These are phyloP conservation scores for Ilyonectria robusta DNA, from an alignment of 2,329 filamentous ascomycete species.

Conservation along the genomic window DNA sequence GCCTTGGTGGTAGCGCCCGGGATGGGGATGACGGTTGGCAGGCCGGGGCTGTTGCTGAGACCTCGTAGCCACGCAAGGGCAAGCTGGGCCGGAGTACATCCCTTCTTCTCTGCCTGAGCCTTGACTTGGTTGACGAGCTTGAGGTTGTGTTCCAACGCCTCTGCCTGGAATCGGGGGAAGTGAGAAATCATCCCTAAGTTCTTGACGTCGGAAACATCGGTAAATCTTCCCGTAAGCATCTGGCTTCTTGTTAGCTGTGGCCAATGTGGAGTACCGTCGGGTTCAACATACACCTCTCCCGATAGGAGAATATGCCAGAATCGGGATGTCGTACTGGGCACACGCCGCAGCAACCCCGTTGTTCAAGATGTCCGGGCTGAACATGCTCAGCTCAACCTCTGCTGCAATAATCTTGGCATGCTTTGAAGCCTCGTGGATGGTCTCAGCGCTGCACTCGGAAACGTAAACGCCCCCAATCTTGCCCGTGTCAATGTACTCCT, in stretches of 20 bases:
- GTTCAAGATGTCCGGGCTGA: conserved; percentile 61
- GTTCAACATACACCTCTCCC: conserved; percentile 64
- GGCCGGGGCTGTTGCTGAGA: conserved; percentile 64
- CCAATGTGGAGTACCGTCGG: neutral
- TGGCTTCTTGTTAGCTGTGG: conserved; percentile 35
- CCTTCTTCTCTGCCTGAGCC: conserved; percentile 71
- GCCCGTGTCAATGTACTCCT: conserved; percentile 66
- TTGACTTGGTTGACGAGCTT: conserved; percentile 71
- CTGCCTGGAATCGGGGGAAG: conserved; percentile 73
- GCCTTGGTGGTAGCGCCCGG: conserved; percentile 72
- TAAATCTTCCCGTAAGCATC: conserved; percentile 51
- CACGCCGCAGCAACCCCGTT: conserved; percentile 70
- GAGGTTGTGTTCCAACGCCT: conserved; percentile 75
- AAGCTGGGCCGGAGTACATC: conserved; percentile 73
- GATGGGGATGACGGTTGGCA: conserved; percentile 74
- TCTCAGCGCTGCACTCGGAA: conserved; percentile 65
- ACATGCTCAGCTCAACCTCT: conserved; percentile 69
- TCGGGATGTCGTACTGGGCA: conserved; percentile 75
- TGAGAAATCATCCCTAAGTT: conserved; percentile 37
- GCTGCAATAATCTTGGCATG: conserved; percentile 61
- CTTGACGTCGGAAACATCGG: conserved; percentile 42
- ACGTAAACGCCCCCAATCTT: conserved; percentile 66
- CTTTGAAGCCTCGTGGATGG: conserved; percentile 63
- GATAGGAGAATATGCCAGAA: conserved; percentile 81
- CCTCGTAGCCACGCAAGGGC: conserved; percentile 75